Evolutionary conservation across 768 basidiomycete genomes (phyloP).

Genomic region (Gyrodon lividus): DNA sequence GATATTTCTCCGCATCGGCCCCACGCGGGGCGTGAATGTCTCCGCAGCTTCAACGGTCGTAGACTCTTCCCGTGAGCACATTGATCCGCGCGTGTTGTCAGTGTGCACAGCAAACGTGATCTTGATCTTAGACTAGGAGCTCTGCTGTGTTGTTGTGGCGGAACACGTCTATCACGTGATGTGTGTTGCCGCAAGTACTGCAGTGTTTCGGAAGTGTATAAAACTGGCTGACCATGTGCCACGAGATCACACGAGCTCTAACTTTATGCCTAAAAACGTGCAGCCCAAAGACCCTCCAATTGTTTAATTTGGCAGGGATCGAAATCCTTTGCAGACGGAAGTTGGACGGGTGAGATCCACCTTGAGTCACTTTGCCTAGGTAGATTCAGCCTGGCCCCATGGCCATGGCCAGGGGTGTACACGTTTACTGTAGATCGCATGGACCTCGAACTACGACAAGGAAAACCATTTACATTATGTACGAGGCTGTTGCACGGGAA

Average conservation of each 20-base stretch:
- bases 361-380: too few relatives aligned
- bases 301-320: neutral
- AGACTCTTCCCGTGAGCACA: neutral
- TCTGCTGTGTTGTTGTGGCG: neutral
- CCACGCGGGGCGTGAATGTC: neutral
- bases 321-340: too few relatives aligned
- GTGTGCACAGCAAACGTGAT: neutral
- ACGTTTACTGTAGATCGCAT: too few relatives aligned
- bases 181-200: neutral
- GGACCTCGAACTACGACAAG: too few relatives aligned
- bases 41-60: neutral
- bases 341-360: too few relatives aligned
- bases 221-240: neutral
- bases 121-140: neutral
- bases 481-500: too few relatives aligned
- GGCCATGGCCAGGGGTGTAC: too few relatives aligned
- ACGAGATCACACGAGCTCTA: neutral
- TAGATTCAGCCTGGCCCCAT: too few relatives aligned
- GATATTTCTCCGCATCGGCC: neutral
- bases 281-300: too few relatives aligned
- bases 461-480: too few relatives aligned
- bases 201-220: neutral
- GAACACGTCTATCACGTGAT: neutral
- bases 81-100: neutral
- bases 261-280: neutral